Percentiles rank a stretch among this genome's conserved stretches.
Conservation (phyloP, 257 asterid genomes). For the Solanum pinnatisectum region DNA sequence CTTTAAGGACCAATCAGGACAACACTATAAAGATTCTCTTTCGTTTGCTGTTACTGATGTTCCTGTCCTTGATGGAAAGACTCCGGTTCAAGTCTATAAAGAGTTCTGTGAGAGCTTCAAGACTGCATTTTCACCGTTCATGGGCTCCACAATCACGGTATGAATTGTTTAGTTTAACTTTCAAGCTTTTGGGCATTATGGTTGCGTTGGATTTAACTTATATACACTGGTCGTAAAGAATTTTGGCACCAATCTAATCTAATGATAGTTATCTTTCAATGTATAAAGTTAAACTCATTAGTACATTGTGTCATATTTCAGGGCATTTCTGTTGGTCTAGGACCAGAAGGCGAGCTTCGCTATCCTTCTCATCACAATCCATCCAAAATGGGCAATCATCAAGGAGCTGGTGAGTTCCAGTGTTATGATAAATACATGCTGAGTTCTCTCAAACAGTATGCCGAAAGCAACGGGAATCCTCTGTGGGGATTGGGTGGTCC, state of each 20-base stretch:
- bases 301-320: constrained; percentile 5
- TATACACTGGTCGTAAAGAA: not conserved
- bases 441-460: constrained; percentile 42
- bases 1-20: constrained; percentile 57
- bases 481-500: constrained; percentile 90
- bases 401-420: constrained; percentile 82
- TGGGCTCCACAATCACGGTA: constrained; percentile 78
- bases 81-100: constrained; percentile 59
- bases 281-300: not conserved
- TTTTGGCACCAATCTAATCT: no score
- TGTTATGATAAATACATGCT: constrained; percentile 72
- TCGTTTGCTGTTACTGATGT: constrained; percentile 66
- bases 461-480: constrained; percentile 46
- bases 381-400: constrained; percentile 4
- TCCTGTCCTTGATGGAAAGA: constrained; percentile 70
- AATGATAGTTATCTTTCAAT: not conserved
- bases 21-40: constrained; percentile 45
- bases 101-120: constrained; percentile 63
- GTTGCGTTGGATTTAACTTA: not conserved
- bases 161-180: not conserved
- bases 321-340: constrained; percentile 80
- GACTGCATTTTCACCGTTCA: constrained; percentile 38
- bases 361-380: constrained; percentile 60
- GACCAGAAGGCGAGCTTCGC: constrained; percentile 83
- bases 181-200: not conserved